Percentiles rank a stretch among this genome's conserved stretches.
Conservation (phyloP, 2,329 filamentous ascomycete species). For the Dryadomyces quercivorus region DNA sequence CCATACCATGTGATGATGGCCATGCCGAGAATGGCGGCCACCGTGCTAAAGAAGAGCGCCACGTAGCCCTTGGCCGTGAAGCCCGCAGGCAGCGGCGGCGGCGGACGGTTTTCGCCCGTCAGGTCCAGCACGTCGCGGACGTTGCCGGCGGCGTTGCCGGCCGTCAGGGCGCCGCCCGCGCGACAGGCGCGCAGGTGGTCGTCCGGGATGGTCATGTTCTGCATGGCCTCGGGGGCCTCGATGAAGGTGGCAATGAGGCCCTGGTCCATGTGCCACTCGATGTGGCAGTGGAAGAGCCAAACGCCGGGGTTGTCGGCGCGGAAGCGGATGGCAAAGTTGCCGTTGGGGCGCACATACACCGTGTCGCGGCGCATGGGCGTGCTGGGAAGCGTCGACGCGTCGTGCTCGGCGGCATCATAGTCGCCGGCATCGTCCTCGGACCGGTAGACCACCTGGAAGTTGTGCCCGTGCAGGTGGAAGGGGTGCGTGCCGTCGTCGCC, state of each 20-base stretch:
- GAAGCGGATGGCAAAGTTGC: constrained; percentile 37
- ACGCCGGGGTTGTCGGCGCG: constrained; percentile 33
- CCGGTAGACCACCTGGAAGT: constrained; percentile 37
- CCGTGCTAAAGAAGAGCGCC: constrained; percentile 58
- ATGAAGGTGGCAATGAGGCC: constrained; percentile 31
- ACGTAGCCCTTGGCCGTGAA: constrained; percentile 60
- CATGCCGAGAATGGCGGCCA: constrained; percentile 58
- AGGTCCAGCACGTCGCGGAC: constrained; percentile 14
- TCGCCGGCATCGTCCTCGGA: constrained; percentile 41
- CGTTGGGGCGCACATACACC: constrained; percentile 27
- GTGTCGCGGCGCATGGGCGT: constrained; percentile 46
- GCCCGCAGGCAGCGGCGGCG: constrained; percentile 6
- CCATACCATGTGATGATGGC: constrained; percentile 34
- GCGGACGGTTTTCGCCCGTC: constrained; percentile 12
- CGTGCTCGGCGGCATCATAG: constrained; percentile 34
- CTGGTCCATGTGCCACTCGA: constrained; percentile 41
- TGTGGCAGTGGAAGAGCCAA: constrained; percentile 38
- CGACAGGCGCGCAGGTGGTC: constrained; percentile 45
- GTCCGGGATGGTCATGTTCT: constrained; percentile 47
- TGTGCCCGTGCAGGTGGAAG: constrained; percentile 14
- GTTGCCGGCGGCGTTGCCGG: constrained; percentile 18
- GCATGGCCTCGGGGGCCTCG: constrained; percentile 30
- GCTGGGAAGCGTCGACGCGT: constrained; percentile 30
- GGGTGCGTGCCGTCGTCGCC: constrained; percentile 12
- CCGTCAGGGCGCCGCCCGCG: constrained; percentile 4